Base-by-base conservation (phyloP, 176 grass and related monocot genomes). In the Avena eriantha region DNA sequence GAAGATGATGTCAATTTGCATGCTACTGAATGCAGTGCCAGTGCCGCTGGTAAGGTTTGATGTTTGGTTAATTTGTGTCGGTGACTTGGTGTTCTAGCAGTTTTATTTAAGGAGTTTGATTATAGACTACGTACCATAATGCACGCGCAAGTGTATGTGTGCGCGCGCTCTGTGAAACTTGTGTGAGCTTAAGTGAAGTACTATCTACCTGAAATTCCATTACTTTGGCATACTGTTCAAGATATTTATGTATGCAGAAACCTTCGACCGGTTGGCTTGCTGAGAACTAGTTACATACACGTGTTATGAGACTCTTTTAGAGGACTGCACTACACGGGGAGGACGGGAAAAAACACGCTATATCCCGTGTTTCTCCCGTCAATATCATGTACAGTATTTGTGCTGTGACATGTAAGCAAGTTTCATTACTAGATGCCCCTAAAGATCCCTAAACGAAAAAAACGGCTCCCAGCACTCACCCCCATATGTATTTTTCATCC, bases 91-190 rank as follows among this genome's bases (percentile, higher is more conserved):
- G 48, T 76, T 76, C 24, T 76, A 54, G 47, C 48, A 9, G 48
- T 54, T 76, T 54, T 75, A 4, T 75, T 16, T 54, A 33, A 76
- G 47, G 47, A 29, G 24, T 76, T 76, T 75, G 4, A 75, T 75
- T 16, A 76, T 34, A 76, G 73, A 76, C 73, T 76, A 76, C 73
- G 72, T 76, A 54, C 48, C 73, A 76, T 76, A 76, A 76, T 12
- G 36, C 36, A 7, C 7, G 73, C 73, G 48, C 73, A 53, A 76
- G 3, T 76, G 48, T 51, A 17, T 75, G 23, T 34, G 36, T 41
- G 36, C 36, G 73, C 48, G 73, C 73, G 73, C 73, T 53, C 47
- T 53, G 47, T 53, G 16, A 19, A 73, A 76, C 73, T 76, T 76
- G 19, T 76, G 73, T 76, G 48, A 76, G 34, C 73, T 54, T 53